Evolutionary conservation across 495 filamentous ascomycete genomes (phyloP).

Genomic region (Monascus purpureus): DNA sequence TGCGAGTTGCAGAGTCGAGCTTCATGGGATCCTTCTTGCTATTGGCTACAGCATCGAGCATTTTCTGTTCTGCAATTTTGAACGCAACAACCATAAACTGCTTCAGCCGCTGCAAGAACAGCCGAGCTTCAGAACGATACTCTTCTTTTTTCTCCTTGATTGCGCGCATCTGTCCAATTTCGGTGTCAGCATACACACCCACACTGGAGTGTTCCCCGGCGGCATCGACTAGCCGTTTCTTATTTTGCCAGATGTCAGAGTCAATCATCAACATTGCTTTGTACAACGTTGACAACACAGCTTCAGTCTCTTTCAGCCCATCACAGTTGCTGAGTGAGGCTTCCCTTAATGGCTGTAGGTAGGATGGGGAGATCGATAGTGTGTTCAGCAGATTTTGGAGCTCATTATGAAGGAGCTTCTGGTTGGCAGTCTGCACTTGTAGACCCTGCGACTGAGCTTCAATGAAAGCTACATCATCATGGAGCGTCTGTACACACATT

Average conservation of each 20-base stretch:
- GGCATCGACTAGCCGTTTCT: slow-evolving; percentile 29
- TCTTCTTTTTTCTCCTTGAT: slow-evolving; percentile 85
- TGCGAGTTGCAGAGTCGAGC: slow-evolving; percentile 36
- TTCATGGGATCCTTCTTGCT: slow-evolving; percentile 28
- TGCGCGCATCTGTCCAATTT: slow-evolving; percentile 82
- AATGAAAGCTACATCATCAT: slow-evolving; percentile 91
- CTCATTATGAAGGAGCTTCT: slow-evolving; percentile 84
- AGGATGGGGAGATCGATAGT: slow-evolving; percentile 65
- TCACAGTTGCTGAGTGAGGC: slow-evolving; percentile 56
- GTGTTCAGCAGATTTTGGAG: slow-evolving; percentile 68
- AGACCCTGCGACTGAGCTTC: slow-evolving; percentile 94
- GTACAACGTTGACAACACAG: slow-evolving; percentile 64
- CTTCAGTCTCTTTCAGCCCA: slow-evolving; percentile 64
- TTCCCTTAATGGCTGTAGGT: slow-evolving; percentile 58
- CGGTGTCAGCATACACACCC: slow-evolving; percentile 55
- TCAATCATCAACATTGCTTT: slow-evolving; percentile 94
- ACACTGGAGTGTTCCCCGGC: slow-evolving; percentile 38
- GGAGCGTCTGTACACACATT: slow-evolving; percentile 54
- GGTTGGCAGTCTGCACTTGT: slow-evolving; percentile 93
- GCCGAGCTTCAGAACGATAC: slow-evolving; percentile 54
- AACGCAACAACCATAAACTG: slow-evolving; percentile 73
- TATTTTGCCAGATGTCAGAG: slow-evolving; percentile 49
- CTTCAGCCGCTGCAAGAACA: slow-evolving; percentile 64
- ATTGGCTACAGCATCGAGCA: slow-evolving; percentile 38
- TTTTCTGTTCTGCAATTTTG: slow-evolving; percentile 54